A percentile compares a stretch with the other conserved stretches of the same genome.
phyloP scores from a whole-genome alignment of 2,329 filamentous ascomycete genomes.

The Stagonosporopsis cucurbitacearum region DNA sequence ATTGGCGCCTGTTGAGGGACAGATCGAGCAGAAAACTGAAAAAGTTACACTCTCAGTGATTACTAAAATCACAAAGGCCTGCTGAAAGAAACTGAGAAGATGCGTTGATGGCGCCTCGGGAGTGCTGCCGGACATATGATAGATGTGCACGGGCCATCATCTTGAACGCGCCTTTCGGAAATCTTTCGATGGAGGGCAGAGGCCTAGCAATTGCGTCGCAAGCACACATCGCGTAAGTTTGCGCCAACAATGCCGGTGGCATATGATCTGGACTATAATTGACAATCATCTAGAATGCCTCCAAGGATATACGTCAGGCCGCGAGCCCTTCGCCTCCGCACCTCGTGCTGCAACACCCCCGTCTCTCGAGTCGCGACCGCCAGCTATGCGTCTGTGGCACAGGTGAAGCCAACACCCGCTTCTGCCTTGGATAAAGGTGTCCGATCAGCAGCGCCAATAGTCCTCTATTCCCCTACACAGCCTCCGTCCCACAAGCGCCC shows the following conservation, averaged over 20 bases:
- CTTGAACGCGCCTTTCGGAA: slow-evolving; percentile 38
- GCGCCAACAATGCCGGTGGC: not conserved
- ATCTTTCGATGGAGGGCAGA: slow-evolving; percentile 7
- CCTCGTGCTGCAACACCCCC: slow-evolving; percentile 31
- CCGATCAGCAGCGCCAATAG: slow-evolving; percentile 53
- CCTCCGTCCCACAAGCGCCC: slow-evolving; percentile 86
- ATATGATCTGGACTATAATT: not conserved
- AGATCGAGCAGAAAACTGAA: not conserved
- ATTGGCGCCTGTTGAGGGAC: slow-evolving; percentile 27
- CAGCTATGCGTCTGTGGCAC: slow-evolving; percentile 59
- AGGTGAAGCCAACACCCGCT: slow-evolving; percentile 59
- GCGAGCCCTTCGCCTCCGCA: slow-evolving; percentile 38
- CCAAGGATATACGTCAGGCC: slow-evolving; percentile 48
- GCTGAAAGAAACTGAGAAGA: not conserved
- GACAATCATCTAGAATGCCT: slow-evolving; percentile 40
- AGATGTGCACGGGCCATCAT: slow-evolving; percentile 33
- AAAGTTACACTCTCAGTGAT: not conserved
- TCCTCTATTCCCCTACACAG: slow-evolving; percentile 69
- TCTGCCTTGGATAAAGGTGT: slow-evolving; percentile 59
- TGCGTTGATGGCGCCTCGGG: slow-evolving; percentile 16
- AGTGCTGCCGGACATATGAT: slow-evolving; percentile 17
- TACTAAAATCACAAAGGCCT: not conserved
- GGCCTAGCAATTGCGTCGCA: slow-evolving; percentile 31
- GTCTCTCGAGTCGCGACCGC: slow-evolving; percentile 42
- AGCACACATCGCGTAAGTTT: slow-evolving; percentile 38